A percentile compares a stretch with the other conserved stretches of the same genome.
Evolutionary conservation across 306 rosid genomes (phyloP).

Genomic region (Dicorynia guianensis): DNA sequence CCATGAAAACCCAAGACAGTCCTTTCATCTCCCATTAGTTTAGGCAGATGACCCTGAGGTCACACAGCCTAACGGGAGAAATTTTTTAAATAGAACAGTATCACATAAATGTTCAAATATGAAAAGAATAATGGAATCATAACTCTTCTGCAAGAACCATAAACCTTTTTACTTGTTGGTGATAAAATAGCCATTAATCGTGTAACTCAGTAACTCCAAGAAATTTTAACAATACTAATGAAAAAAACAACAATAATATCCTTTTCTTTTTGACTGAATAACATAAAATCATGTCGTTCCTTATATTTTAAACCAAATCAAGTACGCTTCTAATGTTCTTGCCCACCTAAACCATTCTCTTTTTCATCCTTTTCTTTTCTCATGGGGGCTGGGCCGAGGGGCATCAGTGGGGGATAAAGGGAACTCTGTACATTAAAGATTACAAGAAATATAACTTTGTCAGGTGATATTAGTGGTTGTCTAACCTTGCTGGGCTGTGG

Average conservation of each 20-base stretch:
- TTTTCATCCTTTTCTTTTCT: no score
- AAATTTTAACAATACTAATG: background rate
- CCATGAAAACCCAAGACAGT: no score
- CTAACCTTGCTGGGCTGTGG: slow-evolving; percentile 91
- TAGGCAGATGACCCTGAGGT: background rate
- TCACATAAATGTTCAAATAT: background rate
- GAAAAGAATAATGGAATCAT: background rate
- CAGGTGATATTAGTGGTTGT: slow-evolving; percentile 15
- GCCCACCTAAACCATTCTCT: no score
- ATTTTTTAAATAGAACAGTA: background rate
- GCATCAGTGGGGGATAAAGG: background rate
- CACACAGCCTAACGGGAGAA: background rate
- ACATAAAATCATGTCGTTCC: background rate
- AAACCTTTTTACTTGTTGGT: background rate
- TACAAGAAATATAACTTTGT: slow-evolving; percentile 26
- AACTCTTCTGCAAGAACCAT: background rate
- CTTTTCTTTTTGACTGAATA: background rate
- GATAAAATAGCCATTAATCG: background rate
- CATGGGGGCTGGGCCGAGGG: no score
- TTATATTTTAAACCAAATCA: no score
- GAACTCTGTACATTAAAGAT: background rate
- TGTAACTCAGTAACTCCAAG: slow-evolving; percentile 2
- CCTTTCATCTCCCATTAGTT: no score
- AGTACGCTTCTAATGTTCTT: no score
- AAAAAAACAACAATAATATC: background rate